A percentile compares a stretch with the other conserved stretches of the same genome.
Conservation (phyloP, 179 eudicot species). For the Actinidia arguta region DNA sequence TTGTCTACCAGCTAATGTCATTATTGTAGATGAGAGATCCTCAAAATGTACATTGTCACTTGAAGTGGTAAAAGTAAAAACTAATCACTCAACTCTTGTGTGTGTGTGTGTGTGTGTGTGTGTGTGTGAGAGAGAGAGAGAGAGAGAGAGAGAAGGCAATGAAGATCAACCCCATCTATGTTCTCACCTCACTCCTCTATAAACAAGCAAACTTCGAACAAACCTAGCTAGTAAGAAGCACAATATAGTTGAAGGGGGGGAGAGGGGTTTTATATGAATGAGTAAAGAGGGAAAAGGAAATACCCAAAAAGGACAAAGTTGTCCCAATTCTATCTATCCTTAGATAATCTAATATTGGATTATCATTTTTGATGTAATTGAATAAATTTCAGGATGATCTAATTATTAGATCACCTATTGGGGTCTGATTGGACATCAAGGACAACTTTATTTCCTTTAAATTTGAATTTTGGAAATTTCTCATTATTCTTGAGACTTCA, state of each 20-base stretch:
- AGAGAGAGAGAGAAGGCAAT: background rate
- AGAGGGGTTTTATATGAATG: background rate
- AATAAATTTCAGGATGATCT: background rate
- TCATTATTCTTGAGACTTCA: too few species aligned
- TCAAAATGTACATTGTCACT: background rate
- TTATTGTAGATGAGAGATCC: background rate
- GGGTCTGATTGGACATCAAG: background rate
- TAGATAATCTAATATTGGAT: slow-evolving; percentile 2
- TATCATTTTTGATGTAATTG: background rate
- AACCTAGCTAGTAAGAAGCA: background rate
- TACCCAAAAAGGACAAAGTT: background rate
- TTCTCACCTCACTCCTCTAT: background rate
- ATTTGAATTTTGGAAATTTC: too few species aligned
- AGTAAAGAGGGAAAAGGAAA: background rate
- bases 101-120: too few species aligned
- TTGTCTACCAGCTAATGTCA: too few species aligned
- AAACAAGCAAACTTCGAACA: background rate
- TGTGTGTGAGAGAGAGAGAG: background rate
- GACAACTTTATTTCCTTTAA: background rate
- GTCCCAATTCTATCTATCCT: background rate
- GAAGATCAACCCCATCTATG: background rate
- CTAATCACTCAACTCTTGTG: too few species aligned
- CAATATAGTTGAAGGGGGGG: background rate
- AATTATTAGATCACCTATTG: background rate
- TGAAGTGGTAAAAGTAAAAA: too few species aligned